Base-by-base conservation (phyloP, 441 rosid genomes). In the Pelargonium cotyledonis region DNA sequence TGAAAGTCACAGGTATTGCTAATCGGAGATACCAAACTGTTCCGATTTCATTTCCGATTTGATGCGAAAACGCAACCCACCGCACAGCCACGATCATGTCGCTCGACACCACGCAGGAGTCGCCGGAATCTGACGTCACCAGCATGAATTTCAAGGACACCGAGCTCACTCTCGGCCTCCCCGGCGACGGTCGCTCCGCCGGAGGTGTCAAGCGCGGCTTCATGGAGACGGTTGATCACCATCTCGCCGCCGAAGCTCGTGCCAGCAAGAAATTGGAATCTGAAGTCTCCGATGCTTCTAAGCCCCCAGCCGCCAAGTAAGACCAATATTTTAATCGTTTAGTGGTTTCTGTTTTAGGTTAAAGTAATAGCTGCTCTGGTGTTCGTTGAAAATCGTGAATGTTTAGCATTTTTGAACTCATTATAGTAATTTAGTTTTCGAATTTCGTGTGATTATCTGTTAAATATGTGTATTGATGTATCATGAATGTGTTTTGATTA, bases 241-340 rank as follows among this genome's bases (percentile, higher is more conserved):
- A 65, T 47, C 69, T 63, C 0, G 69, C 21, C 66, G 15, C 10
- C 29, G 55, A 10, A 5, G 9, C 41, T 38, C 41, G 41, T 0
- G 41, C 41, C 8, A n/a, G 14, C 16, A 43, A 65, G 18, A 58
- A 8, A 14, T 47, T 47, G 6, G 67, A 72, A 26, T 68, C 65
- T 8, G 67, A 3, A 47, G 67, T 61, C 14, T 60, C 73, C 2
- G 55, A 66, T 7, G 73, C 41, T 40, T 53, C 58, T 67, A 67
- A 72, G 70, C 51, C 19, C 51, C 73, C 68, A n/a, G 68, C 68
- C 11, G 19, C 71, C 76, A 66, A 72, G 79, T 76, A 76, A 72
- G 76, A 7, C 8, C 16, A 15, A 53, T 51, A 6, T 51, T 51
- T n/a, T 5, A 51, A 14, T 38, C 9, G 9, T 53, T 6, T 16